A percentile compares a stretch with the other conserved stretches of the same genome.
Conservation (phyloP, 1,284 basidiomycete species). For the Ceratobasidium sp. region DNA sequence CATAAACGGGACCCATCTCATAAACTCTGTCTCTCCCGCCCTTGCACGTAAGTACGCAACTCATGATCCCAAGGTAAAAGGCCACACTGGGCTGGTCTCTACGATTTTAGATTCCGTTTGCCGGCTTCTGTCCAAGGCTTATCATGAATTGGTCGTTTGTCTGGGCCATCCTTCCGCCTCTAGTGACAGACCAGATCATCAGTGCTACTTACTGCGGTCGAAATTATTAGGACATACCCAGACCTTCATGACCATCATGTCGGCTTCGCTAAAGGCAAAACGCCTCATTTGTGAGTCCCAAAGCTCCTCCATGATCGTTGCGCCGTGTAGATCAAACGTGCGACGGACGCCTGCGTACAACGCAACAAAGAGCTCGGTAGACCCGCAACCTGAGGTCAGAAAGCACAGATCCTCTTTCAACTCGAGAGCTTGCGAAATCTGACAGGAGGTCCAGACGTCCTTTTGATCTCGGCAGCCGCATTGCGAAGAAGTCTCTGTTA, state of each 20-base stretch:
- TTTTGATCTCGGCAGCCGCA: neutral
- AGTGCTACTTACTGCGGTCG: no score
- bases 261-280: neutral
- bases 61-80: no score
- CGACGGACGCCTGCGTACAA: neutral
- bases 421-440: neutral
- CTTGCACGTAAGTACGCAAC: no score
- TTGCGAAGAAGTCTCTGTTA: neutral
- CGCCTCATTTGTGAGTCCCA: neutral
- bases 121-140: no score
- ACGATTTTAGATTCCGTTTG: no score
- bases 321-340: neutral
- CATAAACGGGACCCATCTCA: no score
- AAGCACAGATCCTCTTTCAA: neutral
- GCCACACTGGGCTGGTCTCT: no score
- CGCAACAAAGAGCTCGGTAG: slow-evolving; percentile 3
- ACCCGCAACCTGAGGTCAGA: neutral
- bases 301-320: neutral
- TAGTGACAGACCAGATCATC: no score
- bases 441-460: neutral
- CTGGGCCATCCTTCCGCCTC: no score
- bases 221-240: neutral
- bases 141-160: no score
- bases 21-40: no score
- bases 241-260: slow-evolving; percentile 9